Evolutionary conservation across 1,284 basidiomycete species (phyloP).

Genomic region (Veloboletus limbatus): DNA sequence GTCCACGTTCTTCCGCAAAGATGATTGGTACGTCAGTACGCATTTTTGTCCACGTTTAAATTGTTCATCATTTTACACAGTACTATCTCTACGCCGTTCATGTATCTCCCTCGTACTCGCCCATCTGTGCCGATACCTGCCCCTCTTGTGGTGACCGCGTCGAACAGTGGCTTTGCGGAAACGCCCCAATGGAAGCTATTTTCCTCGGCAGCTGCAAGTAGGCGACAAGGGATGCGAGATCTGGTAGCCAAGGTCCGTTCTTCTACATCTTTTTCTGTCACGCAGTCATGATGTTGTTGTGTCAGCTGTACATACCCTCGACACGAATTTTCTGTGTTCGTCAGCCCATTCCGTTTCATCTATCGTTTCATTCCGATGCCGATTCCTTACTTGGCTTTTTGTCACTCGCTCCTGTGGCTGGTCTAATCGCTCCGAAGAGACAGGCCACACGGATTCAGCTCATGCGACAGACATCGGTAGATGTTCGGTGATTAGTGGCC

Average conservation of each 20-base stretch:
- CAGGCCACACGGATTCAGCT: constrained; percentile 55
- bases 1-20: constrained; percentile 45
- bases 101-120: constrained; percentile 64
- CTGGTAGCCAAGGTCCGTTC: constrained; percentile 42
- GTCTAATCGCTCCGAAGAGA: constrained; percentile 36
- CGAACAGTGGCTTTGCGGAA: constrained; percentile 39
- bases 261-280: background rate
- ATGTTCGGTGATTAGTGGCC: constrained; percentile 49
- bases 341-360: constrained; percentile 63
- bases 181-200: constrained; percentile 52
- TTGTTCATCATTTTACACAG: constrained; percentile 32
- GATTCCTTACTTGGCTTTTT: constrained; percentile 58
- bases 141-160: constrained; percentile 35
- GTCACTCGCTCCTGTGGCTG: constrained; percentile 50
- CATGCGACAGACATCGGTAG: constrained; percentile 64
- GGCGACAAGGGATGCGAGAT: constrained; percentile 37
- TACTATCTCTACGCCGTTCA: constrained; percentile 55
- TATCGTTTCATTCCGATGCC: constrained; percentile 53
- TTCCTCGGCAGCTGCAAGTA: constrained; percentile 42
- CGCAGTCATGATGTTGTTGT: background rate
- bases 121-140: constrained; percentile 54
- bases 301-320: constrained; percentile 51
- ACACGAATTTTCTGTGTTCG: constrained; percentile 56
- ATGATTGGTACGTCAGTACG: constrained; percentile 41
- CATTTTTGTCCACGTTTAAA: constrained; percentile 3